These are phyloP conservation scores for Yamadazyma kanchanaburiensis DNA, from an alignment of 1,139 yeast species.

Conservation along the genomic window DNA sequence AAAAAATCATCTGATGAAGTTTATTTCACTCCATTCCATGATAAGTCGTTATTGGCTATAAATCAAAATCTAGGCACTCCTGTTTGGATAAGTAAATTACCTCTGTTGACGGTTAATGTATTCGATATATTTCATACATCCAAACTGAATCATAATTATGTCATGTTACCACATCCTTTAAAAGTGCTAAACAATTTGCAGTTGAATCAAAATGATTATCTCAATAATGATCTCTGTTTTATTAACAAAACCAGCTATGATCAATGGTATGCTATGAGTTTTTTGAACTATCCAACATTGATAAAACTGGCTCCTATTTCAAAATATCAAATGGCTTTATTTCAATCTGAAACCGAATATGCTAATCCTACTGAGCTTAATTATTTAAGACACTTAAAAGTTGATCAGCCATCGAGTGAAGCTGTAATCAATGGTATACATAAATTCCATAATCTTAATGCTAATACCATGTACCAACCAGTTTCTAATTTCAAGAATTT, in stretches of 20 bases:
- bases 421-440: conserved; percentile 53
- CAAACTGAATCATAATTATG: conserved; percentile 24
- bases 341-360: conserved; percentile 18
- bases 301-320: conserved; percentile 78
- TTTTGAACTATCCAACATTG: conserved; percentile 69
- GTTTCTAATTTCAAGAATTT: conserved; percentile 24
- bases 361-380: conserved; percentile 8
- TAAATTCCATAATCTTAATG: conserved; percentile 29
- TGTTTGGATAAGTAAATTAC: conserved; percentile 71
- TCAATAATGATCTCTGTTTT: conserved; percentile 45
- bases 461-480: conserved; percentile 38
- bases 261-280: conserved; percentile 89
- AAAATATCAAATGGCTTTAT: conserved; percentile 44
- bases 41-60: conserved; percentile 64
- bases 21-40: conserved; percentile 82
- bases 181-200: conserved; percentile 38
- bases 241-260: conserved; percentile 62
- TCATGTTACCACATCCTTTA: conserved; percentile 66
- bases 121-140: conserved; percentile 60
- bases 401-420: conserved; percentile 20
- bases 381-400: conserved; percentile 18
- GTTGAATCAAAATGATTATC: conserved; percentile 17
- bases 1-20: conserved; percentile 61
- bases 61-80: conserved; percentile 66
- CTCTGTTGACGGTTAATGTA: conserved; percentile 66